Evolutionary conservation across 208 protist genomes (phyloP), one percentile per base, ranked within the genome.

Genomic region (Acanthamoeba lenticulata): DNA sequence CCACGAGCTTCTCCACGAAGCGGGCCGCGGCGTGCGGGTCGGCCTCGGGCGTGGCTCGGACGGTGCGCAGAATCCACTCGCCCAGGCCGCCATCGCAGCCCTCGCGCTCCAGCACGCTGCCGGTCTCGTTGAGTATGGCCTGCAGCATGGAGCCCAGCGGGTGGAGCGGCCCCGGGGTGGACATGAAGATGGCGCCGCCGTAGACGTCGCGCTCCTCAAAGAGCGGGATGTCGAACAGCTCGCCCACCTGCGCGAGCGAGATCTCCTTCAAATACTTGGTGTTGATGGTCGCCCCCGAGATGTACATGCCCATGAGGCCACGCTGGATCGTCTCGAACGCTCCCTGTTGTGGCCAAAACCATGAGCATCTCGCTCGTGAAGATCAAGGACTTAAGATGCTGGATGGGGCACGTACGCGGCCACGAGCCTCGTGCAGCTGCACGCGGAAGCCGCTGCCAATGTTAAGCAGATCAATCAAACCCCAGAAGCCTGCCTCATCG

Each of bases 401-500:
- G 36, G 13, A 79, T 79, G 67, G 36, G 36, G 29, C 1, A 9
- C 32, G 24, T 65, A 90, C 81, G 13, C 49, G 52, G 24, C 38
- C 6, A 21, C 81, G 52, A 2, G 44, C 49, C 19, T 77, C 34
- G 40, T 92, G 86, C 1, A 92, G 62, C 9, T 27, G 38, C 19
- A 60, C 40, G 9, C 86, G 49, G 42, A 77, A 92, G 86, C 86
- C 86, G 55, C 81, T 92, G 72, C 91, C 94, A 93, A 95, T 86
- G 94, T 95, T 95, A 15, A 95, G 81, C 38, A 95, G 88, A 45
- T 77, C 91, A 34, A 95, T 67, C 27, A 92, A 52, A 36, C 88
- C 94, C 91, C 91, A 95, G 62, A 95, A 94, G 52, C 85, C 85
- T 1, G 90, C 49, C 27, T 95, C 94, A 44, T 94, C 92, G 34